Base-by-base conservation (phyloP, 257 asterid genomes). In the Forsythia viridissima region DNA sequence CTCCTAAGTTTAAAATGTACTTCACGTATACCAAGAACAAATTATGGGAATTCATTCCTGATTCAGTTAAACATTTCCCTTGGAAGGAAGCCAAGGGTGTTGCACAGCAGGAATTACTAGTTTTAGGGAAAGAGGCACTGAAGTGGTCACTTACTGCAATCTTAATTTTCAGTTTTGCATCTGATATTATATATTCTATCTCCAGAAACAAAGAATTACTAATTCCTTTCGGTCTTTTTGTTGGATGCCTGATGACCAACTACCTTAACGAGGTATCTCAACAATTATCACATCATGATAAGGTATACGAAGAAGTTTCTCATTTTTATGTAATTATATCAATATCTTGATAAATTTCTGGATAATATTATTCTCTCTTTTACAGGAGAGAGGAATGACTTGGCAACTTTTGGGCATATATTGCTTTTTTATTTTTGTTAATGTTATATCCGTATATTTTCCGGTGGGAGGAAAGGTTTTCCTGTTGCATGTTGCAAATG, bases 191-290 rank as follows among this genome's bases (percentile, higher is more conserved):
- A 4, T 81, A 77, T 82, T 79, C 92, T 18, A 75, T 92, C 74
- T 80, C 90, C 46, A 86, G 81, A 79, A 88, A 89, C 88, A 91
- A 83, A 82, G 96, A 90, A 81, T 76, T 92, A 78, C 55, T 87
- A 66, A 84, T 92, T 59, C 92, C 96, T 8, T 75, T 88, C 7
- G 93, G 96, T 65, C 92, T 92, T 70, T 85, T 85, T 76, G 69
- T 71, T 75, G 96, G 97, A 44, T 79, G 87, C 63, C 5, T 81
- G 70, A 52, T 85, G 57, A 69, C 89, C 52, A 88, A 86, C 51
- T 91, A 83, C 76, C 37, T 92, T 2, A 84, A 83, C 15, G 90
- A 89, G 87, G 77, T 86, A 71, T 82, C 87, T 37, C 83, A 71
- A 78, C 92, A 89, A 42, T 55, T 83, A 68, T 13, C 84, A 55